Percentiles rank a stretch among this genome's conserved stretches.
phyloP scores from a whole-genome alignment of 2,329 filamentous ascomycete genomes.

The Verticillium nonalfalfae region DNA sequence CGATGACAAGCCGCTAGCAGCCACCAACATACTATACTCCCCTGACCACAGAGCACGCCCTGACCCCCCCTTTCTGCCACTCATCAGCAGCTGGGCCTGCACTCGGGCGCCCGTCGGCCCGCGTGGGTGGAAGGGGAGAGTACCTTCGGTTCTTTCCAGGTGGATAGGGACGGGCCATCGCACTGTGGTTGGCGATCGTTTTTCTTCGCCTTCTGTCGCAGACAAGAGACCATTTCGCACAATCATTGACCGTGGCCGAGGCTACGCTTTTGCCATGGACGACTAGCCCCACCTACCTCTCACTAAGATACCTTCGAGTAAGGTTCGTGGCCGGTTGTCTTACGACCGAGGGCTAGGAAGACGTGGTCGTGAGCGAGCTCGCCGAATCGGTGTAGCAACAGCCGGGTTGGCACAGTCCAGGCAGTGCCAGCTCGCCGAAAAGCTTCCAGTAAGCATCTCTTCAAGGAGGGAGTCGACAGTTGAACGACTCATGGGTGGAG shows the following conservation, averaged over 20 bases:
- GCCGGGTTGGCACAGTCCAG: neutral
- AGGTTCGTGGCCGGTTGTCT: neutral
- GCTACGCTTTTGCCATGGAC: neutral
- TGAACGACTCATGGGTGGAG: neutral
- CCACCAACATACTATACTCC: neutral
- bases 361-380: neutral
- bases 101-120: neutral
- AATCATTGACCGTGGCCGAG: neutral
- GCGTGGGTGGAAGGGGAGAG: neutral
- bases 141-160: neutral
- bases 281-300: neutral
- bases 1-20: neutral
- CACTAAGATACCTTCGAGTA: too few species aligned
- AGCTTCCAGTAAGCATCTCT: neutral
- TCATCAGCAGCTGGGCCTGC: neutral
- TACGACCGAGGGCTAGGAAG: neutral
- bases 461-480: neutral
- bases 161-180: neutral
- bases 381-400: neutral
- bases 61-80: neutral
- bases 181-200: neutral
- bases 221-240: neutral
- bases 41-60: neutral
- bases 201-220: neutral
- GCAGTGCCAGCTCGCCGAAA: neutral